Evolutionary conservation across 257 asterid species (phyloP), one percentile per base, ranked within the genome.

Genomic region (Scutellaria galericulata): DNA sequence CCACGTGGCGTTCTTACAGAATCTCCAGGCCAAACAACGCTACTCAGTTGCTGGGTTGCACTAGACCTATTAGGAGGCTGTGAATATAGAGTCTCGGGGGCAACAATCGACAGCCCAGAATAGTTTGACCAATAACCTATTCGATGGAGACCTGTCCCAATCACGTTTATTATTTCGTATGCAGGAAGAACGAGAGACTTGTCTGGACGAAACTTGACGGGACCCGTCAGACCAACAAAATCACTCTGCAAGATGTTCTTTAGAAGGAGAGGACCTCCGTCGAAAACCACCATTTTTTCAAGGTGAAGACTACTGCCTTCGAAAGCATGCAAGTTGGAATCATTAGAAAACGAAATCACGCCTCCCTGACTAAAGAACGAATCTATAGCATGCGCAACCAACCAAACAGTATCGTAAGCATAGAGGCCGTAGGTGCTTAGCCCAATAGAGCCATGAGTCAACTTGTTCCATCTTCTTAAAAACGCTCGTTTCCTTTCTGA

Each of bases 11-110:
- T 86, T 71, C 50, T 76, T 44, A 75, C 71, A 0, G 88, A 72
- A 45, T 92, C 95, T 20, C 99, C 99, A 2, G 98, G 99, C 99
- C 99, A 95, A 61, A 92, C 67, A 67, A 92, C 98, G 66, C 85
- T 79, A 9, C 73, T 70, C 14, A 95, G 79, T 74, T 60, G 72
- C 47, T 88, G 87, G 60, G 66, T 86, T 7, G 79, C 77, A 57
- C 77, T 79, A 13, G 97, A 91, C 44, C 84, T 85, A 62, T 91
- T 88, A 12, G 80, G 77, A 27, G 87, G 86, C 27, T 48, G 76
- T 0, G 83, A 66, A 64, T 86, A 79, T 8, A 88, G 81, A 6
- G 70, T 72, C 86, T 90, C 96, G 0, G 99, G 99, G 27, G 90
- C 83, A 66, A 71, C 76, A n/a, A 67, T 75, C 8, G 98, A 87